These are phyloP conservation scores for Sphaerobolus stellatus DNA, from an alignment of 1,284 basidiomycete genomes.

Conservation along the genomic window DNA sequence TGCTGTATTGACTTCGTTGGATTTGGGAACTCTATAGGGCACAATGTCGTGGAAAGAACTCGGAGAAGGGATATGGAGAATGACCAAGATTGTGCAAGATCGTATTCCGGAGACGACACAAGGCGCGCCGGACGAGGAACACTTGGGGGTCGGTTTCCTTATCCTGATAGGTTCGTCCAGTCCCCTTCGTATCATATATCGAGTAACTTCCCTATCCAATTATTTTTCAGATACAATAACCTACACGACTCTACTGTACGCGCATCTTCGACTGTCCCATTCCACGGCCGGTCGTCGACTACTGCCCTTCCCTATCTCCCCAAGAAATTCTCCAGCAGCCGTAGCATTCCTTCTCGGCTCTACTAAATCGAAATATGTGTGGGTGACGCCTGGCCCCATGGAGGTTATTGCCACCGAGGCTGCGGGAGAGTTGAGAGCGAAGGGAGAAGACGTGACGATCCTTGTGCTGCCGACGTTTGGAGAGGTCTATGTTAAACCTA, in stretches of 20 bases:
- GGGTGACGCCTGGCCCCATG: neutral
- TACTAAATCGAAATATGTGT: neutral
- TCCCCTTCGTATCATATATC: too few species aligned
- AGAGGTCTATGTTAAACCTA: neutral
- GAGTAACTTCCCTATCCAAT: too few species aligned
- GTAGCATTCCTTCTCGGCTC: neutral
- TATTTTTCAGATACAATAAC: neutral
- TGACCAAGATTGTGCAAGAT: too few species aligned
- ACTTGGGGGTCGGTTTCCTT: too few species aligned
- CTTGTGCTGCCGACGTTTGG: neutral
- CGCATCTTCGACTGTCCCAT: neutral
- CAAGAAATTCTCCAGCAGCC: neutral
- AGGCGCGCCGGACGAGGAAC: too few species aligned
- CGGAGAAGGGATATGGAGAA: too few species aligned
- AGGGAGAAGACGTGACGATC: neutral
- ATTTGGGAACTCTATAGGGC: too few species aligned
- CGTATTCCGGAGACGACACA: too few species aligned
- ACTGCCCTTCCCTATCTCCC: neutral
- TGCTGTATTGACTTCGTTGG: too few species aligned
- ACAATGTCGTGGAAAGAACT: too few species aligned
- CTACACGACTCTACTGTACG: neutral
- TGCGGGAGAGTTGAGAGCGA: neutral
- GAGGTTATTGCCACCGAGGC: neutral
- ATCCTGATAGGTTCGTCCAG: too few species aligned
- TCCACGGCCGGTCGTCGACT: neutral